phyloP scores from a whole-genome alignment of 352 stramenopile genomes.

The Pythium volutum region DNA sequence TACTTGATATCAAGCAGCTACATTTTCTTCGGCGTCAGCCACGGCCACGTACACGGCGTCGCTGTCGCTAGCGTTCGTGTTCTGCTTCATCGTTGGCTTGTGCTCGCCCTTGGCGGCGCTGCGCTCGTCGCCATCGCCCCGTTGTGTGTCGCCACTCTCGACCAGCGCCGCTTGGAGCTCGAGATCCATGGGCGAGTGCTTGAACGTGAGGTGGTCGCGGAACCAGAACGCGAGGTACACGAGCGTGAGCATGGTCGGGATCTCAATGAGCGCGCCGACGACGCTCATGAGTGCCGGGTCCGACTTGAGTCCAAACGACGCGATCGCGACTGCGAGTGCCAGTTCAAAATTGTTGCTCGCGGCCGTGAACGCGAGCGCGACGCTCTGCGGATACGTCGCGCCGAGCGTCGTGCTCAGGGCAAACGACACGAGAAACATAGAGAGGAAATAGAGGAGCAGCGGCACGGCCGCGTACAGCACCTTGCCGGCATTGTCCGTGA shows the following conservation, averaged over 20 bases:
- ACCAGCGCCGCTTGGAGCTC: not conserved
- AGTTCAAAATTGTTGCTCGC: constrained; percentile 88
- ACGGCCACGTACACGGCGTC: constrained; percentile 18
- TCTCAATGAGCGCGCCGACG: constrained; percentile 73
- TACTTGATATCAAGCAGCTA: not conserved
- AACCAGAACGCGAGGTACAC: constrained; percentile 30
- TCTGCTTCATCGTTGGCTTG: not conserved
- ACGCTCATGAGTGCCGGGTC: constrained; percentile 67
- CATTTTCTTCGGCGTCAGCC: constrained; percentile 6
- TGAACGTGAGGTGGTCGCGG: constrained; percentile 14
- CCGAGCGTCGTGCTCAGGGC: constrained; percentile 31
- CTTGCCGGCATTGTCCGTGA: constrained; percentile 46
- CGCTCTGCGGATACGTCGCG: constrained; percentile 43
- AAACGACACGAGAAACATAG: constrained; percentile 58
- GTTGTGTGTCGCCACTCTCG: not conserved
- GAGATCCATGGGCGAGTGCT: not conserved
- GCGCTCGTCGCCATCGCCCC: not conserved
- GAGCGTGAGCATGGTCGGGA: constrained; percentile 67
- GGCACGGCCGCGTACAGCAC: constrained; percentile 59
- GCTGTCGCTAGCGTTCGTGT: not conserved
- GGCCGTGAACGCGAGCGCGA: constrained; percentile 66
- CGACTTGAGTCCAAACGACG: constrained; percentile 69
- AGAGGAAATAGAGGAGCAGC: constrained; percentile 59
- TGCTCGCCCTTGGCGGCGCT: not conserved
- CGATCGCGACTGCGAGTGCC: constrained; percentile 63